Conservation (phyloP, 2,329 filamentous ascomycete genomes). For the Colletotrichum spinosum region DNA sequence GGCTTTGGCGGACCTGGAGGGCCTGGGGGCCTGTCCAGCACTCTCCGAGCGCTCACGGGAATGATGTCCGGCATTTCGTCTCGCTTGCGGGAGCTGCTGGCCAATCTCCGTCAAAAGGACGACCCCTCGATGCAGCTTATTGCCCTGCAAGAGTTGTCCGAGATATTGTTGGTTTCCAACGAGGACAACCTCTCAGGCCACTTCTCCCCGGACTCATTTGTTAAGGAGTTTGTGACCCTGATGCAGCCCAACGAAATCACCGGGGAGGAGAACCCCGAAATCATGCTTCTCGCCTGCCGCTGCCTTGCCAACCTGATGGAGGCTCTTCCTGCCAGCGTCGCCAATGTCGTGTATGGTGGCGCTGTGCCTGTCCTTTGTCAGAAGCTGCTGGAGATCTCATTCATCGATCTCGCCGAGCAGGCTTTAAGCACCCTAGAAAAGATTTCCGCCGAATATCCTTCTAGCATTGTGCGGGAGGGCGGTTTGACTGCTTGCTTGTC, state of each 20-base stretch:
- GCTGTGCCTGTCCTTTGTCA: conserved; percentile 95
- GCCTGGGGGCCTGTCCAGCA: conserved; percentile 77
- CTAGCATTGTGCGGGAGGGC: conserved; percentile 94
- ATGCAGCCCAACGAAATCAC: conserved; percentile 91
- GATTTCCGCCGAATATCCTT: conserved; percentile 95
- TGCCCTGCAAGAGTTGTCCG: conserved; percentile 91
- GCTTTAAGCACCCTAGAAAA: conserved; percentile 96
- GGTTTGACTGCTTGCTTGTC: conserved; percentile 95
- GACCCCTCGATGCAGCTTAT: conserved; percentile 90
- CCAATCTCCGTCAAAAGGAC: conserved; percentile 83
- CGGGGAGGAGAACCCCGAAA: conserved; percentile 91
- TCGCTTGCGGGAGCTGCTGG: conserved; percentile 81
- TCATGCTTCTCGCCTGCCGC: conserved; percentile 96
- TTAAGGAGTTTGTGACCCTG: conserved; percentile 90
- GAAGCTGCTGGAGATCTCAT: conserved; percentile 95
- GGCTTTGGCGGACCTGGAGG: conserved; percentile 76
- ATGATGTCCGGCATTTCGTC: conserved; percentile 90
- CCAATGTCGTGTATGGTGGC: conserved; percentile 96
- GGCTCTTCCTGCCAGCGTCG: conserved; percentile 89
- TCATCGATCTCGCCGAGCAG: conserved; percentile 97
- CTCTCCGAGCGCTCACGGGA: conserved; percentile 86
- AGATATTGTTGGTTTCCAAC: conserved; percentile 92
- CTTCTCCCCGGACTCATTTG: conserved; percentile 93
- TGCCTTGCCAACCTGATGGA: conserved; percentile 99
- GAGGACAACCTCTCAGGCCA: conserved; percentile 96